Evolutionary conservation across 768 basidiomycete species (phyloP), one percentile per base, ranked within the genome.

Genomic region (Hydnum rufescens): DNA sequence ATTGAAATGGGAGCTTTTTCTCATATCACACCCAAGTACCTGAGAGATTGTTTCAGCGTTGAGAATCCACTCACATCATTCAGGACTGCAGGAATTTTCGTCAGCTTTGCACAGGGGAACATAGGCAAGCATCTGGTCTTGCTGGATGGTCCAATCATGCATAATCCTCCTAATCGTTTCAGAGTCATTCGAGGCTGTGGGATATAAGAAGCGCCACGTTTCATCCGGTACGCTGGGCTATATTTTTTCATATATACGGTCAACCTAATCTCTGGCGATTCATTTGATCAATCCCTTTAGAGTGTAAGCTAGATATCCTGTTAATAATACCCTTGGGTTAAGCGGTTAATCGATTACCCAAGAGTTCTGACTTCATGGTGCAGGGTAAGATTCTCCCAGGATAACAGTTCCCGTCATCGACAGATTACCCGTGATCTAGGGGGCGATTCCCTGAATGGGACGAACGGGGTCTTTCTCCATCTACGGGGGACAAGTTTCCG

Each of bases 51-150:
- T 26, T 47, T 26, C 13, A 47, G 26, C 44, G 1, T 47, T 13
- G 36, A 39, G 36, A 39, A 39, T 39, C 36, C 13, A 28, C 44
- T 16, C 44, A 28, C 26, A 13, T 13, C 44, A 47, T 31, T 49
- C 58, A 95, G 92, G 62, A 96, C 93, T 2, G 89, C 90, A n/a
- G 4, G 93, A 99, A 97, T 69, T 97, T 97, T 62, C 73, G 95
- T 55, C 92, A 97, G 60, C 70, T 97, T 26, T 96, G 93, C 62
- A 96, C 92, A 2, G 95, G 95, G n/a, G 93, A 97, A 67, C 85
- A 77, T 66, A 75, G 88, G 85, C 89, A 60, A 28, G 54, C 46
- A 16, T 26, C 23, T 25, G 16, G 32, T 30, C 44, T 25, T 8
- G 8, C 19, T 19, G 6, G 8, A 26, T 8, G 8, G 6, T 25